These are phyloP conservation scores for Candida nanaspora DNA, from an alignment of 805 yeast species.

Conservation along the genomic window DNA sequence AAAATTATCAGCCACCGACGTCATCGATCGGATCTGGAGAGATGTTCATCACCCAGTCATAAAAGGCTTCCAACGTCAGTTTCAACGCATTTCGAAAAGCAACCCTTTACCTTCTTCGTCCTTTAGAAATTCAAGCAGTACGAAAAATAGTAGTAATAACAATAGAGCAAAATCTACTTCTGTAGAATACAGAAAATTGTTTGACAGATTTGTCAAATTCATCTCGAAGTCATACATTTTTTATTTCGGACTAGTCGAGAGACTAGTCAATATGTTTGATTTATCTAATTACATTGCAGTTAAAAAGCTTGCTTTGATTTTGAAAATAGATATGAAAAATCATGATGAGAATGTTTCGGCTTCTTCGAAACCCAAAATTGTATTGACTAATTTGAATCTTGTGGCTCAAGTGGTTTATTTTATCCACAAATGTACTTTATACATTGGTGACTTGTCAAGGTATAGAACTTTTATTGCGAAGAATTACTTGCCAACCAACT, in stretches of 20 bases:
- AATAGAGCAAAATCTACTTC: conserved; percentile 18
- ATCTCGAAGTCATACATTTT: conserved; percentile 40
- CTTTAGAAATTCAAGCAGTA: conserved; percentile 1
- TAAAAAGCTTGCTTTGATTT: conserved; percentile 23
- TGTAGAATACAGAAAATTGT: conserved; percentile 52
- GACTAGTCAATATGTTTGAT: conserved; percentile 32
- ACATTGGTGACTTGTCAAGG: conserved; percentile 52
- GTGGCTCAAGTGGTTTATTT: conserved; percentile 28
- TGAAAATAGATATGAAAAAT: conserved; percentile 9
- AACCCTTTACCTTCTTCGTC: conserved; percentile 17
- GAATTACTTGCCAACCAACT: conserved; percentile 27
- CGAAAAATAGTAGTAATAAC: background rate
- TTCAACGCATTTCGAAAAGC: conserved; percentile 13
- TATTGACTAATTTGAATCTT: background rate
- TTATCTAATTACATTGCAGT: conserved; percentile 27
- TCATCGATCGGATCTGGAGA: conserved; percentile 51
- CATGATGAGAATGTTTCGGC: background rate
- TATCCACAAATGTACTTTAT: conserved; percentile 41
- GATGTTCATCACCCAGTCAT: conserved; percentile 60
- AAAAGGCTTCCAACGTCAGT: conserved; percentile 43
- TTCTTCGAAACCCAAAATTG: no score
- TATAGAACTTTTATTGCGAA: conserved; percentile 45
- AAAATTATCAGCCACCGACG: conserved; percentile 12
- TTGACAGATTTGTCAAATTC: conserved; percentile 44
- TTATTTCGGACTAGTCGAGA: conserved; percentile 35